Conservation (phyloP, 257 asterid species). For the Solanum corneliomulleri region DNA sequence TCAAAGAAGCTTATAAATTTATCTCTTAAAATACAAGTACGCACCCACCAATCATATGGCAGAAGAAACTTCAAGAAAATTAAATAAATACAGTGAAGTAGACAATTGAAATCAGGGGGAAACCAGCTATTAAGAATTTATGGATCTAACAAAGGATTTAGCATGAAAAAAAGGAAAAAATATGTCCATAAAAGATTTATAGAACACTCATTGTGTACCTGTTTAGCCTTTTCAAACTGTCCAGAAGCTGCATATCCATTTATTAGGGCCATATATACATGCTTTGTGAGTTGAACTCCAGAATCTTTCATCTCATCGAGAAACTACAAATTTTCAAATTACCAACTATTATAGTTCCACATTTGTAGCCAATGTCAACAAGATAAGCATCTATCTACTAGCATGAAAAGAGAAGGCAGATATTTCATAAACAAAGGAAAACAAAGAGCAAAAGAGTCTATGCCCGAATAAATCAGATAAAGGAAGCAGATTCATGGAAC, state of each 20-base stretch:
- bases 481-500: background rate
- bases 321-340: slow-evolving; percentile 33
- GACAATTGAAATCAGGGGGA: background rate
- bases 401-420: background rate
- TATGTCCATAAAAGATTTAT: background rate
- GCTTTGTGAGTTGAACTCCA: slow-evolving; percentile 47
- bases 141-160: background rate
- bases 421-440: background rate
- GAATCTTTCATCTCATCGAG: slow-evolving; percentile 39
- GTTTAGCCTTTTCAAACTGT: slow-evolving; percentile 56
- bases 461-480: background rate
- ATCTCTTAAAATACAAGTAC: background rate
- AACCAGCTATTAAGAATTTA: background rate
- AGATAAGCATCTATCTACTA: background rate
- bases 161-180: background rate
- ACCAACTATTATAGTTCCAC: background rate
- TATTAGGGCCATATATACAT: slow-evolving; percentile 63
- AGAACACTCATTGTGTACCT: slow-evolving; percentile 29
- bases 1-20: background rate
- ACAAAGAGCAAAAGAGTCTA: background rate
- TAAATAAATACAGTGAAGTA: background rate
- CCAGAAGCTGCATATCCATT: slow-evolving; percentile 85
- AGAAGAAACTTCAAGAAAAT: background rate
- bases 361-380: background rate
- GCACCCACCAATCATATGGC: background rate